Percentiles rank a stretch among this genome's conserved stretches.
phyloP scores from a whole-genome alignment of 2,329 filamentous ascomycete genomes.

The Gaeumannomyces sp. region DNA sequence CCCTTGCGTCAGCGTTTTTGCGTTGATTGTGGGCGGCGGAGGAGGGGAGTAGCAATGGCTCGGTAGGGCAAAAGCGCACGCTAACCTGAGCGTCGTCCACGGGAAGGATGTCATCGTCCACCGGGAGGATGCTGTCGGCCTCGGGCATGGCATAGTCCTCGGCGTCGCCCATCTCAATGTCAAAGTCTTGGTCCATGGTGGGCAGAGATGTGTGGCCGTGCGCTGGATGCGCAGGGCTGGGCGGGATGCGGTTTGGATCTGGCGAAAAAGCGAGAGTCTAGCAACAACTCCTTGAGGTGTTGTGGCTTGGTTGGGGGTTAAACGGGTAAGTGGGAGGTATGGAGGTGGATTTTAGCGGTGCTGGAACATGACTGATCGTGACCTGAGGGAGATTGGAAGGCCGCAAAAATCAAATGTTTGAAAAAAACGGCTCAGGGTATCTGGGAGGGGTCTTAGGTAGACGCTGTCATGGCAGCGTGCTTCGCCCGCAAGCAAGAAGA shows the following conservation, averaged over 20 bases:
- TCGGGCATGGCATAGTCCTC: slow-evolving; percentile 19
- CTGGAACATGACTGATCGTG: neutral
- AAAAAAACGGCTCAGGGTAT: neutral
- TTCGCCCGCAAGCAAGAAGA: neutral
- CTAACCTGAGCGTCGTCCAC: slow-evolving; percentile 20
- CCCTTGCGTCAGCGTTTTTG: slow-evolving; percentile 11
- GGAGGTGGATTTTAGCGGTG: neutral
- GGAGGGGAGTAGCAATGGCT: neutral
- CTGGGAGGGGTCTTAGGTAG: neutral
- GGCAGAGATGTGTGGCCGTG: neutral
- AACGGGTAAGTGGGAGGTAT: neutral
- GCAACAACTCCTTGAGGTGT: neutral
- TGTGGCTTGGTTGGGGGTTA: neutral
- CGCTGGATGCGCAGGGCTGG: neutral
- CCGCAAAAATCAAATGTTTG: neutral
- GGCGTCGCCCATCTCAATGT: slow-evolving; percentile 64
- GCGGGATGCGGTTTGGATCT: neutral
- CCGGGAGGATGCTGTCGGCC: slow-evolving; percentile 22
- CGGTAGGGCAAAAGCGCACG: slow-evolving; percentile 8
- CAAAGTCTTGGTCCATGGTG: slow-evolving; percentile 52
- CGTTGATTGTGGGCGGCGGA: slow-evolving; percentile 1
- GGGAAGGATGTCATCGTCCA: slow-evolving; percentile 26
- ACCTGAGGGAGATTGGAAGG: neutral
- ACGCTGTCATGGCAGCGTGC: neutral
- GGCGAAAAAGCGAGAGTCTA: no score